Evolutionary conservation across 768 basidiomycete genomes (phyloP).

Genomic region (Coprinopsis strossmayeri): DNA sequence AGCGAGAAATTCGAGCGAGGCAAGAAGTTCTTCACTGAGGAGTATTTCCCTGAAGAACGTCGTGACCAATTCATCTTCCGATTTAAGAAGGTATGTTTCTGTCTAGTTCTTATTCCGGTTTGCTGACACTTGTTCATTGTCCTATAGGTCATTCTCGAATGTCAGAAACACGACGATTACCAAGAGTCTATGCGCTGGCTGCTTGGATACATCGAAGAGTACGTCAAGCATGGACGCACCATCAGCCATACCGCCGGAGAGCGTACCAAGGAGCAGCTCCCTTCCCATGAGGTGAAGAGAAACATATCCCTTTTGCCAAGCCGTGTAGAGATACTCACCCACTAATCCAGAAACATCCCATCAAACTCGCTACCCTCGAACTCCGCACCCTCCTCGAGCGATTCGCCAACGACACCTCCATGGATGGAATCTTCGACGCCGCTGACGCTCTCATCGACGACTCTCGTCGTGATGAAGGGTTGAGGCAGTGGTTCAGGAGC

Average conservation of each 20-base stretch:
- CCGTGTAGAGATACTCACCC: too few relatives aligned
- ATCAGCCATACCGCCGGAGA: conserved; percentile 17
- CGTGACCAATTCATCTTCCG: conserved; percentile 92
- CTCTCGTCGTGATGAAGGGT: conserved; percentile 63
- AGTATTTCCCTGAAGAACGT: conserved; percentile 86
- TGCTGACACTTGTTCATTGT: not conserved
- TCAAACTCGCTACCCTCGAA: conserved; percentile 53
- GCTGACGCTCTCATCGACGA: conserved; percentile 69
- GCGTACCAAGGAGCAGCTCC: conserved; percentile 14
- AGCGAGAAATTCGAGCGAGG: conserved; percentile 50
- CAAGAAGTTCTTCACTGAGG: conserved; percentile 66
- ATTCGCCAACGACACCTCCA: conserved; percentile 71
- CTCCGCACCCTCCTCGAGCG: conserved; percentile 83
- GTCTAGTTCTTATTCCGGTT: not conserved
- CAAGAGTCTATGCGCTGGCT: conserved; percentile 78
- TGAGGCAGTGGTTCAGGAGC: conserved; percentile 65
- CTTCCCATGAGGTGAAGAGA: conserved; percentile 24
- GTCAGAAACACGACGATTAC: conserved; percentile 89
- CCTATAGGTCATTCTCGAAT: conserved; percentile 73
- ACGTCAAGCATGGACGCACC: conserved; percentile 42
- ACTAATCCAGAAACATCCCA: conserved; percentile 44
- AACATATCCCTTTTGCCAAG: too few relatives aligned
- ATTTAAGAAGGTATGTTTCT: conserved; percentile 67
- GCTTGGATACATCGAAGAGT: conserved; percentile 54
- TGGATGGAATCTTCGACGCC: conserved; percentile 65